Conservation (phyloP, 2,329 filamentous ascomycete genomes). For the Grosmannia huntii region DNA sequence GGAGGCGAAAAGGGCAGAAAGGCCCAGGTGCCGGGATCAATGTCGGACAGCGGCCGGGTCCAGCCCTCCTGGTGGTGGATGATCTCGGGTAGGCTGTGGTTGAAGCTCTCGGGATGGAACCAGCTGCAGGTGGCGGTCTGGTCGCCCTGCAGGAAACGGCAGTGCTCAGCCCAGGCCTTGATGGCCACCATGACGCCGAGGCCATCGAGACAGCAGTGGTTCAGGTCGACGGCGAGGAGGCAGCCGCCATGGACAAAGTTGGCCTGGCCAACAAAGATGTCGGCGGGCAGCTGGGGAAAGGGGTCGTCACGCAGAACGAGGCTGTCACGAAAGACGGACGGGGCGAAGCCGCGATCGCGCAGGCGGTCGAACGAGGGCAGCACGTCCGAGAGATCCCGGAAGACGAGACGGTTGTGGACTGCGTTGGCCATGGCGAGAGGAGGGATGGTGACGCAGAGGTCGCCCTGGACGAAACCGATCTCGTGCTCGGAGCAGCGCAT, state of each 20-base stretch:
- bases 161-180: conserved; percentile 1
- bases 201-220: conserved; percentile 4
- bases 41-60: neutral
- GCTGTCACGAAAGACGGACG: neutral
- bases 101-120: conserved; percentile 3
- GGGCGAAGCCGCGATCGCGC: neutral
- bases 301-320: conserved; percentile 2
- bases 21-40: neutral
- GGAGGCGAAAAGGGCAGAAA: neutral
- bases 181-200: conserved; percentile 1
- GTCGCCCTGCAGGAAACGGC: neutral
- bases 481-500: conserved; percentile 1
- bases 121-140: neutral
- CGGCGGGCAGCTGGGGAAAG: neutral
- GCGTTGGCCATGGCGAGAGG: neutral
- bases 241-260: conserved; percentile 3
- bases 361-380: neutral
- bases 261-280: conserved; percentile 1
- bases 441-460: conserved; percentile 1
- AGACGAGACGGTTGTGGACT: neutral
- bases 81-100: conserved; percentile 1
- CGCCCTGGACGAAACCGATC: neutral
- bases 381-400: neutral
- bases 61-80: neutral
- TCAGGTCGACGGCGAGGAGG: conserved; percentile 1